Evolutionary conservation across 176 grass and related monocot species (phyloP).

Genomic region (Aegilops sharonensis): DNA sequence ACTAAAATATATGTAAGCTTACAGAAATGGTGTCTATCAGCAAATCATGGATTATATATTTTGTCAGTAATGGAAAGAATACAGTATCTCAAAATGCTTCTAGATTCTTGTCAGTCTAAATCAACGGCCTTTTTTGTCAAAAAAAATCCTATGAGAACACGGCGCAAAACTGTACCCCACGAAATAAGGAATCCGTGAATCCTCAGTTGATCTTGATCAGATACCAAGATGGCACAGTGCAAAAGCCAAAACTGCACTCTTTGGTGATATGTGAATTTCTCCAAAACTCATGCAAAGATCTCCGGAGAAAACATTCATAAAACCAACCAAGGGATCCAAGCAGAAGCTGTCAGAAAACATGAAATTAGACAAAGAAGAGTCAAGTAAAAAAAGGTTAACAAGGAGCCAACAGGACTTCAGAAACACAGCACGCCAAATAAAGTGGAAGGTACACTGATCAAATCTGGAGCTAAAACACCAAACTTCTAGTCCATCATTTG

Average conservation of each 20-base stretch:
- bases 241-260: conserved; percentile 13
- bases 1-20: not conserved
- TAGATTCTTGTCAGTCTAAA: not conserved
- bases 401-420: not conserved
- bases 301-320: not conserved
- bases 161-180: not conserved
- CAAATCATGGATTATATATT: not conserved
- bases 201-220: not conserved
- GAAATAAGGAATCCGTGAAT: not conserved
- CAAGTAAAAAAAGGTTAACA: not conserved
- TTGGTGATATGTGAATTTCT: conserved; percentile 5
- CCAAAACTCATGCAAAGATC: not conserved
- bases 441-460: not conserved
- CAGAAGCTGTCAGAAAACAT: conserved; percentile 30
- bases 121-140: conserved; percentile 12
- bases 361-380: not conserved
- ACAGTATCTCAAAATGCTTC: not conserved
- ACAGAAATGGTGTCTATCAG: not conserved
- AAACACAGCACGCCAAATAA: conserved; percentile 5
- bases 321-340: not conserved
- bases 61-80: conserved; percentile 9
- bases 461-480: conserved; percentile 24
- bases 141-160: not conserved
- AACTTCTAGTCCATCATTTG: not conserved
- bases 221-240: not conserved